phyloP scores from a whole-genome alignment of 2,329 filamentous ascomycete genomes.

The Hymenoscyphus linearis region DNA sequence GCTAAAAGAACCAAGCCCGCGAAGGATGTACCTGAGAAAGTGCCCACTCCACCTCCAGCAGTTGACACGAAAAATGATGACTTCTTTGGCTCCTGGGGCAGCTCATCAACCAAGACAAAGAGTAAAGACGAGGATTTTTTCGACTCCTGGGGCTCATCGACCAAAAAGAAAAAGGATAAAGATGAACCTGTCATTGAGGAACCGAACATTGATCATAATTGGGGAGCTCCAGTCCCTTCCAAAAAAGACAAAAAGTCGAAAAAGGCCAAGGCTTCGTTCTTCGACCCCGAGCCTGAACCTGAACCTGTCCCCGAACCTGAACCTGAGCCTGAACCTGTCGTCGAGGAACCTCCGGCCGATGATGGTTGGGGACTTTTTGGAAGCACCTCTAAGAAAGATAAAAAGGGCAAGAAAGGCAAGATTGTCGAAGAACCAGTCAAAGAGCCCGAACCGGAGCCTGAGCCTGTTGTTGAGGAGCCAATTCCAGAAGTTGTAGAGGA shows the following conservation, averaged over 20 bases:
- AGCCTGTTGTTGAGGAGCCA: conserved; percentile 35
- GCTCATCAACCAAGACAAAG: conserved; percentile 30
- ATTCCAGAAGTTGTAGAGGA: conserved; percentile 39
- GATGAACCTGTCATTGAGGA: conserved; percentile 31
- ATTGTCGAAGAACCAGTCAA: conserved; percentile 45
- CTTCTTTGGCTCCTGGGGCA: conserved; percentile 27
- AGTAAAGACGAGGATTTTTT: conserved; percentile 14
- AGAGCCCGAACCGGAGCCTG: conserved; percentile 40
- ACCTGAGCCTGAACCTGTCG: too few species aligned
- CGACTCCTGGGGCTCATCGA: not conserved
- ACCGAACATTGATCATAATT: conserved; percentile 39
- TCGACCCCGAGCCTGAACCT: too few species aligned
- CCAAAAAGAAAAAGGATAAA: not conserved
- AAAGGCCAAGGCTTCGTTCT: conserved; percentile 35
- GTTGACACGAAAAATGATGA: conserved; percentile 31
- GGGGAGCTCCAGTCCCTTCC: conserved; percentile 17
- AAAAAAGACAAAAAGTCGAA: conserved; percentile 46
- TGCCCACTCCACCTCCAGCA: conserved; percentile 30
- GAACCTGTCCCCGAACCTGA: conserved; percentile 1
- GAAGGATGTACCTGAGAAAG: conserved; percentile 28
- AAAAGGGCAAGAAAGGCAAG: conserved; percentile 48
- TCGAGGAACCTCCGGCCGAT: conserved; percentile 39
- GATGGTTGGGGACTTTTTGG: conserved; percentile 27
- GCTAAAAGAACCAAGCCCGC: conserved; percentile 37
- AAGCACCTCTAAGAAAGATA: conserved; percentile 33